Percentiles rank a stretch among this genome's conserved stretches.
These are phyloP conservation scores for Papiliotrema flavescens DNA, from an alignment of 1,284 basidiomycete species.

Conservation along the genomic window DNA sequence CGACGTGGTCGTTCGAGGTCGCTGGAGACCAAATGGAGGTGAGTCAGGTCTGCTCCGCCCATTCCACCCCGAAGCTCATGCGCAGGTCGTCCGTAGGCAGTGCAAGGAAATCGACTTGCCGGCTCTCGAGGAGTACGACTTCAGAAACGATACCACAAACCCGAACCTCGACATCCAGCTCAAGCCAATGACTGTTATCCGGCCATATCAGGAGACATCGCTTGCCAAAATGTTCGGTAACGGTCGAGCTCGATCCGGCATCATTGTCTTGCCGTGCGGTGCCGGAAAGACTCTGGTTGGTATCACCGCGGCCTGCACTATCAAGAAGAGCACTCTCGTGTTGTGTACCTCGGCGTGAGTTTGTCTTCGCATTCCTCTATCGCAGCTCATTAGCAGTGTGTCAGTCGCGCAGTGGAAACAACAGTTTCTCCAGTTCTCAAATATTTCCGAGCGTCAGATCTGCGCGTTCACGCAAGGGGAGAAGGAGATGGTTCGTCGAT, in stretches of 20 bases:
- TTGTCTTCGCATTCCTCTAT: background rate
- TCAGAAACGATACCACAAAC: constrained; percentile 90
- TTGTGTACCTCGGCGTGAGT: constrained; percentile 91
- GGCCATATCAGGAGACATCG: constrained; percentile 95
- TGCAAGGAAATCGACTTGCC: constrained; percentile 94
- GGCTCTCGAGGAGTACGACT: constrained; percentile 97
- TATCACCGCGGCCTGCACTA: constrained; percentile 97
- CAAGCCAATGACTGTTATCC: constrained; percentile 91
- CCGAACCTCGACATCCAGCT: constrained; percentile 94
- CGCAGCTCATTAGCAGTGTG: constrained; percentile 57
- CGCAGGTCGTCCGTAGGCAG: constrained; percentile 80
- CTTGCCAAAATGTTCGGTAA: constrained; percentile 99
- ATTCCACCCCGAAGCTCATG: background rate
- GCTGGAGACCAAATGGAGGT: constrained; percentile 87
- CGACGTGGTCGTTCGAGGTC: constrained; percentile 92
- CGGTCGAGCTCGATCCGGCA: constrained; percentile 93
- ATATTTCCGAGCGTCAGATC: constrained; percentile 90
- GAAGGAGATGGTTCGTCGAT: constrained; percentile 75
- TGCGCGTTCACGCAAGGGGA: constrained; percentile 94
- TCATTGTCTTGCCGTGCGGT: constrained; percentile 97
- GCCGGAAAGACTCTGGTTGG: constrained; percentile 98
- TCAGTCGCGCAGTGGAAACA: constrained; percentile 98
- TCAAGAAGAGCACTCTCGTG: constrained; percentile 98
- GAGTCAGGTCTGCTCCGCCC: constrained; percentile 24
- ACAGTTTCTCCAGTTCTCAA: constrained; percentile 96